Base-by-base conservation (phyloP, 208 protist species). In the Trypanosoma platydactyli region DNA sequence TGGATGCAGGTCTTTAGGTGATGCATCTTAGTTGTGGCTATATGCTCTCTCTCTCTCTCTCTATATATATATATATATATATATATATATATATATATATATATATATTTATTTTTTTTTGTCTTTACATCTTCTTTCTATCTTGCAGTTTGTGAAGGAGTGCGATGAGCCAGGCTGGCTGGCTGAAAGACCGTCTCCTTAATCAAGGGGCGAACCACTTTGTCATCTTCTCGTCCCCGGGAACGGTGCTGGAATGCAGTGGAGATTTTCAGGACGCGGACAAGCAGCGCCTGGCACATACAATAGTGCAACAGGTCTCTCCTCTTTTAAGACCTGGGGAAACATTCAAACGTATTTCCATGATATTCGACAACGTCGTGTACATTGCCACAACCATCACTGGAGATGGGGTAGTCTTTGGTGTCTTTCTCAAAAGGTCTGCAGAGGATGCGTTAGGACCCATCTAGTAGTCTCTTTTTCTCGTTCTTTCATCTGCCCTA, bases 131-230 rank as follows among this genome's bases (percentile, higher is more conserved):
- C 27, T 59, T 24, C 4, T 41, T 70, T 67, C 38, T 2, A 27
- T 2, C 44, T 9, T 59, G 52, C 38, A 38, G 30, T 64, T 60
- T 46, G 33, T 57, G 35, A 22, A 33, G 22, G 59, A 24, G 49
- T 15, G 50, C 66, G 41, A 93, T 91, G 83, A 81, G 73, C n/a
- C 79, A 89, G 63, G 33, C 86, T 9, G 73, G 60, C 46, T 81
- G 81, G 58, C 75, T 96, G 41, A 94, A 93, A 65, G 91, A 96
- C 52, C 86, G 89, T 42, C 80, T 96, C 46, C 79, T 92, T 9
- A 89, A 83, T 48, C 81, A 91, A 49, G 84, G 85, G n/a, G 75
- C 81, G 29, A 94, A 92, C 33, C 80, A 94, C 64, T 96, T 92
- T 59, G 81, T 91, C 3, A 84, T 96, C 25, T 73, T 94, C 20